phyloP scores from a whole-genome alignment of 148 eudicot genomes.

The Agrostemma githago region DNA sequence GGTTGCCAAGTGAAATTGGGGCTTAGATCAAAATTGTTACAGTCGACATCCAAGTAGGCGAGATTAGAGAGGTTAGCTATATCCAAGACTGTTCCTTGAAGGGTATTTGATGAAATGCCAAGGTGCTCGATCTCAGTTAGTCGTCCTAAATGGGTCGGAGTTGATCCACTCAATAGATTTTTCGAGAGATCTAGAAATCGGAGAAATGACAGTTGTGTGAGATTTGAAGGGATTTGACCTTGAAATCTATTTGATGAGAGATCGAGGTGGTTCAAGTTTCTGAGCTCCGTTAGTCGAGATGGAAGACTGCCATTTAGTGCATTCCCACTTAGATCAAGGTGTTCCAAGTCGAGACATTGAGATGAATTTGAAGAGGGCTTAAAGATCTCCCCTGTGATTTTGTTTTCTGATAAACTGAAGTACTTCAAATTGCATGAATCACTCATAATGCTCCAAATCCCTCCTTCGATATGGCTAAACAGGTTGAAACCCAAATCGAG shows the following conservation, averaged over 20 bases:
- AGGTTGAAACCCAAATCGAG: background rate
- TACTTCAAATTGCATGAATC: slow-evolving; percentile 5
- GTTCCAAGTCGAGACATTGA: slow-evolving; percentile 1
- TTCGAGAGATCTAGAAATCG: background rate
- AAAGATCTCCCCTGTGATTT: background rate
- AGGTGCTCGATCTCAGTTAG: slow-evolving; percentile 1
- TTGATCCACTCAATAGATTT: background rate
- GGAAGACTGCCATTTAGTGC: background rate
- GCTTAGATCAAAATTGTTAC: background rate
- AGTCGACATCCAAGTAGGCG: background rate
- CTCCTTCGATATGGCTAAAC: background rate
- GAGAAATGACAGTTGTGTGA: background rate
- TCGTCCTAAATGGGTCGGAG: background rate
- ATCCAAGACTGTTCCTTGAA: slow-evolving; percentile 1
- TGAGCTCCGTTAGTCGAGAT: background rate
- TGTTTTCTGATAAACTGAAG: slow-evolving; percentile 3
- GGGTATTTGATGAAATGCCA: background rate
- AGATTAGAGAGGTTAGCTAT: slow-evolving; percentile 10
- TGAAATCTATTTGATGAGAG: background rate
- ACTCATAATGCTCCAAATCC: slow-evolving; percentile 8
- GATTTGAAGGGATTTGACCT: slow-evolving; percentile 8
- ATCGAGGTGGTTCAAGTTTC: background rate
- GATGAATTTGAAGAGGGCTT: background rate
- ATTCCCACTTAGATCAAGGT: background rate
- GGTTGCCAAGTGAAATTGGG: background rate